Percentiles rank a stretch among this genome's conserved stretches.
These are phyloP conservation scores for Termitomyces sp. DNA, from an alignment of 768 basidiomycete species.

Conservation along the genomic window DNA sequence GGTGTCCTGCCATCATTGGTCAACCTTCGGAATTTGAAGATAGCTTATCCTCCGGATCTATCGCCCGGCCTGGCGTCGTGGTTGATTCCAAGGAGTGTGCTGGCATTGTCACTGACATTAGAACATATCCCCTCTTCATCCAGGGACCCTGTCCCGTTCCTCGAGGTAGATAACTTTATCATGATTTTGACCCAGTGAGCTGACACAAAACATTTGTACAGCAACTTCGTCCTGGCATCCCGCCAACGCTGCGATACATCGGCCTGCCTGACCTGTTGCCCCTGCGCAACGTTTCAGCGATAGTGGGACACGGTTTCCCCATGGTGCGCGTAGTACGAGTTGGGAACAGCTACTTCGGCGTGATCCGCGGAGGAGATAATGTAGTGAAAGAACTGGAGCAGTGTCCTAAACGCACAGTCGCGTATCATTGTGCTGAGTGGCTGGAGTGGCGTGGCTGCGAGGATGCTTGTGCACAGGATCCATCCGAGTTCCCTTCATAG, in stretches of 20 bases:
- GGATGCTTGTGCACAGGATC: slow-evolving; percentile 33
- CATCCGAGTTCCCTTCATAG: slow-evolving; percentile 15
- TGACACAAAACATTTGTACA: slow-evolving; percentile 17
- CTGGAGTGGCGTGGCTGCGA: slow-evolving; percentile 61
- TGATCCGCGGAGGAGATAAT: slow-evolving; percentile 25
- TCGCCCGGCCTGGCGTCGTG: slow-evolving; percentile 60
- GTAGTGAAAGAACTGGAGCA: slow-evolving; percentile 38
- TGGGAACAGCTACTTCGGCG: slow-evolving; percentile 51
- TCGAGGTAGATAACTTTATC: slow-evolving; percentile 27
- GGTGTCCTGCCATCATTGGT: slow-evolving; percentile 59
- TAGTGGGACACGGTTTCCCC: slow-evolving; percentile 59
- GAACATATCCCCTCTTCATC: slow-evolving; percentile 28
- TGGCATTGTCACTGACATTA: slow-evolving; percentile 41
- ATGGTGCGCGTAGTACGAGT: slow-evolving; percentile 52
- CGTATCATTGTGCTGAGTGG: slow-evolving; percentile 55
- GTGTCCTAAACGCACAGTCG: slow-evolving; percentile 49
- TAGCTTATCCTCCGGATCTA: slow-evolving; percentile 61
- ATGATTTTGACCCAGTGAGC: background rate
- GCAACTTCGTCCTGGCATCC: slow-evolving; percentile 59
- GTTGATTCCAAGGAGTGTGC: slow-evolving; percentile 55
- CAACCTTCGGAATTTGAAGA: slow-evolving; percentile 46
- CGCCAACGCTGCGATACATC: slow-evolving; percentile 47
- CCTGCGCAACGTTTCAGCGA: slow-evolving; percentile 30
- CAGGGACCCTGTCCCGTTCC: slow-evolving; percentile 37
- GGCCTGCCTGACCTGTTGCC: slow-evolving; percentile 43